Conservation (phyloP, 805 yeast species). For the Kluyveromyces nonfermentans region DNA sequence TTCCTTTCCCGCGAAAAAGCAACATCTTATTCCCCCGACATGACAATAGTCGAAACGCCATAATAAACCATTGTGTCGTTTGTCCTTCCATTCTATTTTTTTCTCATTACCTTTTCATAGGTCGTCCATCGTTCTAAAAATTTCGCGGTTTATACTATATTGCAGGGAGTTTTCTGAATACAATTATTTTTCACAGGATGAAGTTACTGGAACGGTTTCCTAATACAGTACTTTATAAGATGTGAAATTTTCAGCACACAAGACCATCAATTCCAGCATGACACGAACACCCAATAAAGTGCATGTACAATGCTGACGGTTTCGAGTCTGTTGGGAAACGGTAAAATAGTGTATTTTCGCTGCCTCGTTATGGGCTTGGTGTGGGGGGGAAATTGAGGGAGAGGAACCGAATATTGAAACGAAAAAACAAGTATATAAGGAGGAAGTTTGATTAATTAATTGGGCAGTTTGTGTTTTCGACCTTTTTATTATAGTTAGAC, state of each 20-base stretch:
- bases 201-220: neutral
- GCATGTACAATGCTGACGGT: neutral
- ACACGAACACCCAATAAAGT: neutral
- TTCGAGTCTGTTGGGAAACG: neutral
- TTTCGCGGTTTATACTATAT: neutral
- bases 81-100: neutral
- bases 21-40: too few species aligned
- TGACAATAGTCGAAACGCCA: neutral
- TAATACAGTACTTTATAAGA: neutral
- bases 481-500: neutral
- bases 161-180: neutral
- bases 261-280: neutral
- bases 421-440: neutral
- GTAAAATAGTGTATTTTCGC: neutral
- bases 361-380: too few species aligned
- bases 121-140: neutral
- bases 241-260: neutral
- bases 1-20: neutral
- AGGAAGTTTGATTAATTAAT: neutral
- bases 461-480: too few species aligned
- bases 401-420: neutral
- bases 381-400: neutral
- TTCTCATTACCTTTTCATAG: neutral
- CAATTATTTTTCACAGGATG: neutral
- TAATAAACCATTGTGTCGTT: neutral